Evolutionary conservation across 2,329 filamentous ascomycete species (phyloP).

Genomic region (Beauveria scarabaeidicola): DNA sequence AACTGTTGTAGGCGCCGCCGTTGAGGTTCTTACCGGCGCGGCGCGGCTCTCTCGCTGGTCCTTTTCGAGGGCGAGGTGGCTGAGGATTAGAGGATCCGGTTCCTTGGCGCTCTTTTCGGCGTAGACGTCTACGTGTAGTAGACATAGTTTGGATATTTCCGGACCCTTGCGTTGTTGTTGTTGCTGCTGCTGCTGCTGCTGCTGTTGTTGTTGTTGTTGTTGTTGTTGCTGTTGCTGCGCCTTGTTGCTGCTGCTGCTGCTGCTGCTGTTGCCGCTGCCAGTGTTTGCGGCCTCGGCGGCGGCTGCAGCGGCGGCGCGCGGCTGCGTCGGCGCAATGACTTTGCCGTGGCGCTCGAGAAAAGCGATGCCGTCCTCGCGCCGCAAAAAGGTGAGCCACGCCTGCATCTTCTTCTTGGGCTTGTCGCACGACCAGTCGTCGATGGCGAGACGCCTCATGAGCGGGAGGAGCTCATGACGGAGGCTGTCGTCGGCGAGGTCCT

Average conservation of each 20-base stretch:
- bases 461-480: slow-evolving; percentile 32
- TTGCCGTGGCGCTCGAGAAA: slow-evolving; percentile 35
- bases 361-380: slow-evolving; percentile 26
- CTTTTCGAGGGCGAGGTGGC: slow-evolving; percentile 18
- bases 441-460: slow-evolving; percentile 30
- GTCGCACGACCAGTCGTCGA: slow-evolving; percentile 34
- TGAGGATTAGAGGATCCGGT: slow-evolving; percentile 18
- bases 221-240: not conserved
- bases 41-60: slow-evolving; percentile 17
- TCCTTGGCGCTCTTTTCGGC: slow-evolving; percentile 27
- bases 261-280: not conserved
- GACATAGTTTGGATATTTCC: slow-evolving; percentile 21
- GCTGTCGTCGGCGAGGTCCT: slow-evolving; percentile 27
- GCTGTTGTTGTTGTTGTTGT: not conserved
- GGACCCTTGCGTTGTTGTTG: not conserved
- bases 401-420: slow-evolving; percentile 28
- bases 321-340: slow-evolving; percentile 12
- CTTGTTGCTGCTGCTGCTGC: not conserved
- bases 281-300: not conserved
- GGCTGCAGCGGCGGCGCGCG: not conserved
- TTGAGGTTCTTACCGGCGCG: not conserved
- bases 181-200: not conserved
- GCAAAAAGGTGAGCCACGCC: slow-evolving; percentile 37
- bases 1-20: slow-evolving; percentile 10
- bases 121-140: slow-evolving; percentile 23